Percentiles rank a stretch among this genome's conserved stretches.
Evolutionary conservation across 805 yeast genomes (phyloP).

Genomic region (Metschnikowia orientalis): DNA sequence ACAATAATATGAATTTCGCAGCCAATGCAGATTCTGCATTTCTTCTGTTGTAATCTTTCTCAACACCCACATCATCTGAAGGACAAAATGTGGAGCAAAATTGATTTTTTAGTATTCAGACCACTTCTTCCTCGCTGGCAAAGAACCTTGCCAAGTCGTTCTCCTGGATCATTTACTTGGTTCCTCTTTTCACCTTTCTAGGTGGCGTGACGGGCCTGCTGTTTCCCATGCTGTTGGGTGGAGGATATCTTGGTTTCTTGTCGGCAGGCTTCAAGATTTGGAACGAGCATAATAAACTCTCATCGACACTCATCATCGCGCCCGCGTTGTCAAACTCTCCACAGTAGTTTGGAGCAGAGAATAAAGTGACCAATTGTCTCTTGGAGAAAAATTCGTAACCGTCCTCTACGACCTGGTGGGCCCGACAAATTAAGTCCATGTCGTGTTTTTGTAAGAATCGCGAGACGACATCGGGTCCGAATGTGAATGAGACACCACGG

Average conservation of each 20-base stretch:
- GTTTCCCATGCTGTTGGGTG: constrained; percentile 37
- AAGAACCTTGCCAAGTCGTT: too few relatives aligned
- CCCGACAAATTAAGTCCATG: constrained; percentile 96
- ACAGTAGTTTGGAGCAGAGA: constrained; percentile 97
- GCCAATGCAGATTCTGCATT: too few relatives aligned
- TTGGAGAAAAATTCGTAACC: constrained; percentile 97
- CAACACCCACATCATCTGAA: too few relatives aligned
- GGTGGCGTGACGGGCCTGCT: constrained; percentile 56
- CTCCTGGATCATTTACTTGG: too few relatives aligned
- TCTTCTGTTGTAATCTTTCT: too few relatives aligned
- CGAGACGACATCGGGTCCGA: constrained; percentile 98
- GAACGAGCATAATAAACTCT: constrained; percentile 91
- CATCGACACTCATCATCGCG: constrained; percentile 99
- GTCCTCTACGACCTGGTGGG: constrained; percentile 98
- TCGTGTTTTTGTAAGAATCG: constrained; percentile 95
- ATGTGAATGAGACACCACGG: constrained; percentile 98
- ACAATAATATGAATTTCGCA: too few relatives aligned
- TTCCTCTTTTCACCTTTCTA: constrained; percentile 50
- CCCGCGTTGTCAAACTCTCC: constrained; percentile 99
- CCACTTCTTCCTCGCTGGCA: too few relatives aligned
- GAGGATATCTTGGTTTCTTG: constrained; percentile 72
- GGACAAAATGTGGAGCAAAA: too few relatives aligned
- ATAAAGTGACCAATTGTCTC: constrained; percentile 91
- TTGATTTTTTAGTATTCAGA: too few relatives aligned
- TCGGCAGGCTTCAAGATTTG: constrained; percentile 97